Evolutionary conservation across 1,139 yeast species (phyloP).

Genomic region (Hyphopichia pseudoburtonii): DNA sequence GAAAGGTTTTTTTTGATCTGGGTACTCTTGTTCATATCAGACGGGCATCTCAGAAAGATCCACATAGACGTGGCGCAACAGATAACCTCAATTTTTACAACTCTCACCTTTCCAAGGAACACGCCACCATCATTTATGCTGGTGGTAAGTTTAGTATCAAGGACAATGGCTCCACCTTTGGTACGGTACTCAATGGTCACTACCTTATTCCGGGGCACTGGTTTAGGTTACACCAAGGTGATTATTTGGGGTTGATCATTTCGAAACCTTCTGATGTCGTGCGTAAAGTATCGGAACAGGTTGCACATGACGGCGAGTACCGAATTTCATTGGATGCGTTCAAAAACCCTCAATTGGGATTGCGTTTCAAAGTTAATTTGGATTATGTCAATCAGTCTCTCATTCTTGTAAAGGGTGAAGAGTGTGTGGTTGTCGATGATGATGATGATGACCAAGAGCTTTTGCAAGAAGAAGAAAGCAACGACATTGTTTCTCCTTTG

Average conservation of each 20-base stretch:
- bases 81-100: slow-evolving; percentile 31
- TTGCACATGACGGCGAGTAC: neutral
- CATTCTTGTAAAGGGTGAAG: neutral
- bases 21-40: slow-evolving; percentile 18
- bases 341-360: slow-evolving; percentile 22
- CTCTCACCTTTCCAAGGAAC: slow-evolving; percentile 35
- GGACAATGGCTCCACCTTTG: slow-evolving; percentile 40
- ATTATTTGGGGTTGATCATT: slow-evolving; percentile 33
- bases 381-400: slow-evolving; percentile 1
- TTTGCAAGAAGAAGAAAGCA: neutral
- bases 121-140: slow-evolving; percentile 16
- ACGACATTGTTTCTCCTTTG: no score
- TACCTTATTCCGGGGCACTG: slow-evolving; percentile 22
- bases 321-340: slow-evolving; percentile 24
- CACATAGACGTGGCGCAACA: slow-evolving; percentile 20
- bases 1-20: neutral
- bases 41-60: slow-evolving; percentile 30
- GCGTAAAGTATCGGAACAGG: slow-evolving; percentile 1
- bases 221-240: slow-evolving; percentile 21
- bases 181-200: slow-evolving; percentile 34
- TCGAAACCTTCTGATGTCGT: slow-evolving; percentile 24
- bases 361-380: slow-evolving; percentile 19
- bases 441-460: neutral
- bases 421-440: neutral
- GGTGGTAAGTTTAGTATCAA: slow-evolving; percentile 20